Base-by-base conservation (phyloP, 805 yeast species). In the Babjeviella inositovora region DNA sequence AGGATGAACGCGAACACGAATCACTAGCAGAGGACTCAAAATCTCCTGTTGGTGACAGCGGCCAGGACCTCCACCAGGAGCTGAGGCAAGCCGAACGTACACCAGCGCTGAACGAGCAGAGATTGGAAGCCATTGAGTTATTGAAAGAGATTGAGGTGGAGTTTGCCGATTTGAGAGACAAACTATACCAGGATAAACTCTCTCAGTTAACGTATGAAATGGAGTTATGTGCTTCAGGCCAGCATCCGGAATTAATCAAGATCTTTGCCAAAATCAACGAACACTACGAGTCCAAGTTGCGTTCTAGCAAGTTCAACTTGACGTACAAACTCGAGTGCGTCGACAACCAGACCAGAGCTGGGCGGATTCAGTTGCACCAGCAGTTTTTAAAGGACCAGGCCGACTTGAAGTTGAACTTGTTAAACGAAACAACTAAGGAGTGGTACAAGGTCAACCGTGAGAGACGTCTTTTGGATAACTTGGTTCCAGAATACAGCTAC, bases 401-500 rank as follows among this genome's bases (percentile, higher is more conserved):
- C 35, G 92, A 82, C 39, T 45, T 63, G 21, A 75, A 82, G 30
- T 60, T 62, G 25, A 54, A 61, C 13, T 58, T 81, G 53, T 60
- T 87, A 22, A 57, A 66, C 28, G 60, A 67, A 6, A 77, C 93
- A 4, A 85, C 96, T 5, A 65, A 75, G 19, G 62, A 69, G 31
- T 90, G 97, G 97, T 87, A 87, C 52, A 74, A 77, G 33, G 77
- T 85, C 38, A 85, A 84, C 47, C 70, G 74, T 37, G 97, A 90
- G 43, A 62, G 96, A 36, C 62, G 92, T 32, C 70, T 70, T 21
- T 62, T 81, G 67, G 94, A 82, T 43, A 62, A 65, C 31, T 36
- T 69, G 23, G 70, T 64, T 11, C 54, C 70, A 5, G 65, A 62
- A 45, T 68, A 34, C 62, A 68, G 53, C 28, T 64, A 37, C 28